Evolutionary conservation across 2,329 filamentous ascomycete genomes (phyloP).

Genomic region (Trichoderma gracile): DNA sequence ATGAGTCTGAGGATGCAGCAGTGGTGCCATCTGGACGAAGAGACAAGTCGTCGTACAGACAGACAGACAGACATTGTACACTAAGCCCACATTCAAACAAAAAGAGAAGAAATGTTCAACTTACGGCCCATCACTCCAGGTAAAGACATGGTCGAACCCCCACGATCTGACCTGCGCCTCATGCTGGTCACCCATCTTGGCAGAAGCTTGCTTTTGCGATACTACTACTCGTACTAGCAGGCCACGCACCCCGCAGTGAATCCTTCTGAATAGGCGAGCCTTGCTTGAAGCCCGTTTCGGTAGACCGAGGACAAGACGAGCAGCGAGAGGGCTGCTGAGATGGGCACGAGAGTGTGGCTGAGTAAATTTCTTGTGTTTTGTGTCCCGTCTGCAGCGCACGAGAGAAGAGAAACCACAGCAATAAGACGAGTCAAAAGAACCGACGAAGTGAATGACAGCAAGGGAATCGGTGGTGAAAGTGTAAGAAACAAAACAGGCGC

Average conservation of each 20-base stretch:
- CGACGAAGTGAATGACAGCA: too few relatives aligned
- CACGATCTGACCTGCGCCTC: slow-evolving; percentile 66
- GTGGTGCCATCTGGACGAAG: too few relatives aligned
- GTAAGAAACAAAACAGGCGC: background rate
- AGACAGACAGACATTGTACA: too few relatives aligned
- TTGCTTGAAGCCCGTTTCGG: background rate
- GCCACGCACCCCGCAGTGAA: slow-evolving; percentile 2
- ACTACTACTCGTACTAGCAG: background rate
- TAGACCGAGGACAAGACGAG: background rate
- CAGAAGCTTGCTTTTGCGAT: slow-evolving; percentile 3
- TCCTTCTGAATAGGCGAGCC: slow-evolving; percentile 7
- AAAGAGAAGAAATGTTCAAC: slow-evolving; percentile 31
- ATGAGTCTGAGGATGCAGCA: background rate
- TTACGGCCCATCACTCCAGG: slow-evolving; percentile 70
- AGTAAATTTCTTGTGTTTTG: background rate
- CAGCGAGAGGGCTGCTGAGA: background rate
- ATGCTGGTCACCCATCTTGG: slow-evolving; percentile 34
- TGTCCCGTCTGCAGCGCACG: background rate
- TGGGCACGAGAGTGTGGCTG: background rate
- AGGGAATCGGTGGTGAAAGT: background rate
- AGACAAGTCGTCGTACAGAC: too few relatives aligned
- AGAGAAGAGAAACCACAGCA: background rate
- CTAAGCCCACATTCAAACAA: too few relatives aligned
- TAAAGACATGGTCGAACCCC: slow-evolving; percentile 70
- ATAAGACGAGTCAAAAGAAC: too few relatives aligned